These are phyloP conservation scores for Hygrocybe coccinea DNA, from an alignment of 768 basidiomycete species.

Conservation along the genomic window DNA sequence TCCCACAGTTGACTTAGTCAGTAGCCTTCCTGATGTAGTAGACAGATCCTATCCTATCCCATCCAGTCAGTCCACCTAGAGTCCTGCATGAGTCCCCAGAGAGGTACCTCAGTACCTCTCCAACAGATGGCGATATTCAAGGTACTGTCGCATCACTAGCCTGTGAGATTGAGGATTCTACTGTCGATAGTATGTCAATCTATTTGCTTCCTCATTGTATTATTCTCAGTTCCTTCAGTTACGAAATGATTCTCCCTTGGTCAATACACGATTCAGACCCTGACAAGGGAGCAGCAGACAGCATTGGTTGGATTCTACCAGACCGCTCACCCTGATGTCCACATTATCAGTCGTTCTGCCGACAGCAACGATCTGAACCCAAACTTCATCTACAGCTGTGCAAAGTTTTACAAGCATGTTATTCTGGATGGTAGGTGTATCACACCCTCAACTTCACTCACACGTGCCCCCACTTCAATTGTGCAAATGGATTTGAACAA, in stretches of 20 bases:
- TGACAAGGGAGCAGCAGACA: not conserved
- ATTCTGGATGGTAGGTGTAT: not conserved
- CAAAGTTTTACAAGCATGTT: not conserved
- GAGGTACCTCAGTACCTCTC: not conserved
- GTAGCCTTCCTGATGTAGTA: no score
- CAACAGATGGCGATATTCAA: not conserved
- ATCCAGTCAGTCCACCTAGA: no score
- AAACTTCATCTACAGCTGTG: not conserved
- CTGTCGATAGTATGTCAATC: not conserved
- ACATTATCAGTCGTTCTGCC: not conserved
- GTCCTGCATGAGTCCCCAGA: no score
- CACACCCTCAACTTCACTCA: not conserved
- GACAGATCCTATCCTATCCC: no score
- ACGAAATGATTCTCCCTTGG: not conserved
- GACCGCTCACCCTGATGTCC: not conserved
- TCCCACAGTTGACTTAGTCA: no score
- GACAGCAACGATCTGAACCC: not conserved
- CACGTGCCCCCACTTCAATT: not conserved
- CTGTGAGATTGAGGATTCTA: not conserved
- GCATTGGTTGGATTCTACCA: not conserved
- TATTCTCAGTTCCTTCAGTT: not conserved
- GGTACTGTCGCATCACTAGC: not conserved
- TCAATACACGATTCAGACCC: not conserved
- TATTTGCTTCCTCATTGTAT: not conserved
- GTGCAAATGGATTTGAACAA: not conserved